Evolutionary conservation across 176 grass and related monocot species (phyloP).

Genomic region (Carex scoparia): DNA sequence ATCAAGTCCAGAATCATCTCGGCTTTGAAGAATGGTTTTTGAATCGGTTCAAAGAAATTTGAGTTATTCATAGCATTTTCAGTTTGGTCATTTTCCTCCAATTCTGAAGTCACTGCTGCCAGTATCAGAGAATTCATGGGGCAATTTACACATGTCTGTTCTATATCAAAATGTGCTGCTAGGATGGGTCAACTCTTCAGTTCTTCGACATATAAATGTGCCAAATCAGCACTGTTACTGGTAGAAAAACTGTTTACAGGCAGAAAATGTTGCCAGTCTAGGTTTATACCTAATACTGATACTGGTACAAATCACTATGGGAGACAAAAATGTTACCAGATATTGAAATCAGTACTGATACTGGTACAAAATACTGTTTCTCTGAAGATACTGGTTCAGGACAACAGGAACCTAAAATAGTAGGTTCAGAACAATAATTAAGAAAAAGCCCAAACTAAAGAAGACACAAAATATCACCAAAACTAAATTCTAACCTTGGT

Average conservation of each 20-base stretch:
- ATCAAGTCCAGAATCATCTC: slow-evolving; percentile 53
- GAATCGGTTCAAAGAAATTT: slow-evolving; percentile 60
- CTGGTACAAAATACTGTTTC: slow-evolving; percentile 61
- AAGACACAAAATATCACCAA: too few species aligned
- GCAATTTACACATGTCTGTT: slow-evolving; percentile 59
- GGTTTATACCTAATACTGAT: too few species aligned
- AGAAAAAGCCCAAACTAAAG: too few species aligned
- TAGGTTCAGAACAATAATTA: too few species aligned
- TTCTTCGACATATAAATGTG: slow-evolving; percentile 62
- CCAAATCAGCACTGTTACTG: slow-evolving; percentile 43
- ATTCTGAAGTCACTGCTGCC: slow-evolving; percentile 55
- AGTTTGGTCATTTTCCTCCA: slow-evolving; percentile 97
- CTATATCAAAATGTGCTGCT: slow-evolving; percentile 84
- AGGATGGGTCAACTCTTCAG: slow-evolving; percentile 98
- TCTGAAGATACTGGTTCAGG: slow-evolving; percentile 69
- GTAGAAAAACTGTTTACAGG: slow-evolving; percentile 46
- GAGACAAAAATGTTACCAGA: slow-evolving; percentile 64
- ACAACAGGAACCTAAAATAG: too few species aligned
- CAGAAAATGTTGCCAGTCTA: too few species aligned
- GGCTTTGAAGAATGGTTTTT: slow-evolving; percentile 57
- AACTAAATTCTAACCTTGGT: too few species aligned
- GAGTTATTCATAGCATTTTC: slow-evolving; percentile 93
- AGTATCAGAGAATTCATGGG: slow-evolving; percentile 87
- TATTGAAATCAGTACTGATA: slow-evolving; percentile 65
- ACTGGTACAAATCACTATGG: neutral